These are phyloP conservation scores for Cladorrhinum sp. DNA, from an alignment of 2,329 filamentous ascomycete species.

Conservation along the genomic window DNA sequence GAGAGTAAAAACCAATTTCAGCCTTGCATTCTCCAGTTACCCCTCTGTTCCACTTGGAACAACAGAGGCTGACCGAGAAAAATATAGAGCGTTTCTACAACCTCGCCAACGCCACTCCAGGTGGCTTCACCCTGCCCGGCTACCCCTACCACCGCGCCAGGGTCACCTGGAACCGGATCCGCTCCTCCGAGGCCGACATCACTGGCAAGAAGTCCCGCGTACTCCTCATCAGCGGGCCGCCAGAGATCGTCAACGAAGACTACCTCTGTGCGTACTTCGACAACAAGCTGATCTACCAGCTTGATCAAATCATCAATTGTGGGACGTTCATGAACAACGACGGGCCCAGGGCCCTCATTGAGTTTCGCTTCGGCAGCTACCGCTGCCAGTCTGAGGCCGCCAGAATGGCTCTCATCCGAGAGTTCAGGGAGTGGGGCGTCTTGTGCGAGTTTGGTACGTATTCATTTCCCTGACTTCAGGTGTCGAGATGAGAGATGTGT, in stretches of 20 bases:
- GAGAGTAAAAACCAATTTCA: neutral
- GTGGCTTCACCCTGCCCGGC: constrained; percentile 34
- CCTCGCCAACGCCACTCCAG: constrained; percentile 26
- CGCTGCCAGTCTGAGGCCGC: constrained; percentile 53
- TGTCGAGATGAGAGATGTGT: neutral
- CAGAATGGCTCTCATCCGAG: constrained; percentile 31
- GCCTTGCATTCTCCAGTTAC: neutral
- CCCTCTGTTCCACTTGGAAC: neutral
- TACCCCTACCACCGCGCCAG: constrained; percentile 30
- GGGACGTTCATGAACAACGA: neutral
- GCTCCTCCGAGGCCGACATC: constrained; percentile 31
- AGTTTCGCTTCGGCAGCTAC: constrained; percentile 54
- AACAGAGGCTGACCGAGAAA: neutral
- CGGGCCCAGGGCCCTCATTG: constrained; percentile 26
- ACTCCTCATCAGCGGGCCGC: constrained; percentile 47
- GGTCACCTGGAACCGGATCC: constrained; percentile 49
- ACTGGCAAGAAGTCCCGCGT: constrained; percentile 43
- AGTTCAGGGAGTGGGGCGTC: constrained; percentile 24
- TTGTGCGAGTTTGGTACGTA: constrained; percentile 24
- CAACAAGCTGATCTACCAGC: constrained; percentile 44
- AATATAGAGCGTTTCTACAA: constrained; percentile 31
- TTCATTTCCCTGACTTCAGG: neutral
- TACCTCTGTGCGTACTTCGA: constrained; percentile 42
- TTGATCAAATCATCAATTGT: constrained; percentile 38
- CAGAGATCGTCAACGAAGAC: constrained; percentile 41